Percentiles rank a stretch among this genome's conserved stretches.
Evolutionary conservation across 139 green algal genomes (phyloP).

Genomic region (Picocystis salinarum): DNA sequence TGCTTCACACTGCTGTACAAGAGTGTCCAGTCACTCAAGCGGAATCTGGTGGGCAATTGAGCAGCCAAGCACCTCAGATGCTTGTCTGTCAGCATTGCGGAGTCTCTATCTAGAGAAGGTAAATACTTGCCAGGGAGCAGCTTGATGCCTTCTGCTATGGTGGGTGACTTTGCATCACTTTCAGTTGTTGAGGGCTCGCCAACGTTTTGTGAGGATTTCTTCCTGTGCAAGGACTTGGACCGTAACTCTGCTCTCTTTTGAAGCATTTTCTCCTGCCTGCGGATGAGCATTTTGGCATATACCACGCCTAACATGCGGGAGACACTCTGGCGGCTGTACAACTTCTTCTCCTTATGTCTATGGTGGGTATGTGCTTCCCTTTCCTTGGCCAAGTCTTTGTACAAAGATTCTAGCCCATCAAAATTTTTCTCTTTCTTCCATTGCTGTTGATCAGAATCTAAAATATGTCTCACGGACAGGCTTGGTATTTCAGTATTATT

Average conservation of each 20-base stretch:
- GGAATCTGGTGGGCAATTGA: background rate
- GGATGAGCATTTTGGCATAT: too few species aligned
- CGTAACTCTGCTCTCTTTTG: background rate
- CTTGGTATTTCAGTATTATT: too few species aligned
- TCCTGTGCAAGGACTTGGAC: background rate
- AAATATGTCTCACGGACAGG: background rate
- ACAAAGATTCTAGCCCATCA: too few species aligned
- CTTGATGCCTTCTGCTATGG: background rate
- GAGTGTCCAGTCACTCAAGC: slow-evolving; percentile 17
- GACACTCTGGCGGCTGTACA: too few species aligned
- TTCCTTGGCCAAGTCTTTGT: too few species aligned
- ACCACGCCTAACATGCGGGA: too few species aligned
- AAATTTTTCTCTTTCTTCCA: too few species aligned
- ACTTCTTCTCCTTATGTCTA: too few species aligned
- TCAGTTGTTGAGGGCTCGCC: background rate
- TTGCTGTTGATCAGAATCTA: too few species aligned
- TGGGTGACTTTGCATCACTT: background rate
- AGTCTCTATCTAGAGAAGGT: background rate
- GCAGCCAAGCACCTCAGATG: background rate
- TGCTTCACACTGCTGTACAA: slow-evolving; percentile 33
- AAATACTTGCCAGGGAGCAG: background rate
- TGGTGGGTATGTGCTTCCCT: too few species aligned
- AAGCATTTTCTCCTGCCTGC: background rate
- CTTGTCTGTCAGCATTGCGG: background rate
- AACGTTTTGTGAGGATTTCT: background rate